These are phyloP conservation scores for Fusarium sp. DNA, from an alignment of 2,329 filamentous ascomycete species.

Conservation along the genomic window DNA sequence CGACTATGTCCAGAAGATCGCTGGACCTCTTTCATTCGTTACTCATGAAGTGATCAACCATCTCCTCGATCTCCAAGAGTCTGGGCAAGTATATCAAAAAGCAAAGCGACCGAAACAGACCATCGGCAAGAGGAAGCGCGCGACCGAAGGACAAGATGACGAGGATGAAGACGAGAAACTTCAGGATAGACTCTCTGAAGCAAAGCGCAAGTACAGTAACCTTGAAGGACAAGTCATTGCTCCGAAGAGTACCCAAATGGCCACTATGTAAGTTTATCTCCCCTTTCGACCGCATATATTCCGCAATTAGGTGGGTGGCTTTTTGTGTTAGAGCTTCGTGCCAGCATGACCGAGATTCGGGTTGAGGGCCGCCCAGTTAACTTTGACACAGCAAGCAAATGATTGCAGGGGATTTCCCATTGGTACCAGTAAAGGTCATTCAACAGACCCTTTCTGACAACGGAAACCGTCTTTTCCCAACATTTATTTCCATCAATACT, in stretches of 20 bases:
- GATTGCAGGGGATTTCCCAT: slow-evolving; percentile 41
- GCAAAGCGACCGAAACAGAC: slow-evolving; percentile 44
- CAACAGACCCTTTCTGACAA: slow-evolving; percentile 17
- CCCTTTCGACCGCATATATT: not conserved
- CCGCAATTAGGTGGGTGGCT: not conserved
- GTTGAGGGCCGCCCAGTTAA: slow-evolving; percentile 7
- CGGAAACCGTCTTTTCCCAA: slow-evolving; percentile 27
- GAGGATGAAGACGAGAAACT: not conserved
- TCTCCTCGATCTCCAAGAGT: slow-evolving; percentile 57
- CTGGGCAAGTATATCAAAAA: slow-evolving; percentile 50
- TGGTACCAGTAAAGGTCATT: slow-evolving; percentile 27
- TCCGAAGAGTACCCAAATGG: not conserved
- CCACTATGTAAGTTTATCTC: slow-evolving; percentile 21
- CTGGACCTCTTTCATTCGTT: slow-evolving; percentile 45
- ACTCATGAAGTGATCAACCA: slow-evolving; percentile 49
- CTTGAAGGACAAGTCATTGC: not conserved
- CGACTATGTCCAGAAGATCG: slow-evolving; percentile 50
- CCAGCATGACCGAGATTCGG: not conserved
- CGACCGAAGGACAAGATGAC: slow-evolving; percentile 38
- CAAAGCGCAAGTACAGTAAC: slow-evolving; percentile 26
- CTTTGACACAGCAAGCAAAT: slow-evolving; percentile 26
- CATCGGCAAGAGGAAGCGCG: slow-evolving; percentile 57
- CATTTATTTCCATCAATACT: slow-evolving; percentile 31
- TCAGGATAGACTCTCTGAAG: slow-evolving; percentile 23
- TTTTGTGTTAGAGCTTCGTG: not conserved